A percentile compares a stretch with the other conserved stretches of the same genome.
Conservation (phyloP, 73 alveolate genomes). For the Paramecium sonneborni region DNA sequence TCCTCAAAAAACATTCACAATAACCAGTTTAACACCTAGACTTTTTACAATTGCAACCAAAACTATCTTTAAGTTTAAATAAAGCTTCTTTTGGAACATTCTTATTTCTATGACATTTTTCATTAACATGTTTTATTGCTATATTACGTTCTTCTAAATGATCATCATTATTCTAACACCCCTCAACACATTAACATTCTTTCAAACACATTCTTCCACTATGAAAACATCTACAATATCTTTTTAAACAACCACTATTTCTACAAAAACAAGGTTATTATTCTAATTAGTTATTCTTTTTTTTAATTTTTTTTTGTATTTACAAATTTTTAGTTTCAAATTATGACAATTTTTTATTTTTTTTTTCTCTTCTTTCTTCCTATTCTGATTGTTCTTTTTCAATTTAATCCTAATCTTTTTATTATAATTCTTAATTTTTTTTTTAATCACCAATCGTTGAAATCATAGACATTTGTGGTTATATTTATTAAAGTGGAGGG, state of each 20-base stretch:
- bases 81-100: slow-evolving; percentile 29
- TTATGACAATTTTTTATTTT: neutral
- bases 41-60: slow-evolving; percentile 50
- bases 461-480: neutral
- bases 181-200: neutral
- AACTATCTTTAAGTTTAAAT: neutral
- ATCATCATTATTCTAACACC: slow-evolving; percentile 17
- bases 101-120: slow-evolving; percentile 49
- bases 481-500: neutral
- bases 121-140: slow-evolving; percentile 15
- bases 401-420: neutral
- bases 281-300: neutral
- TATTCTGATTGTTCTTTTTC: neutral
- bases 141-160: neutral
- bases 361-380: neutral
- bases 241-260: slow-evolving; percentile 37
- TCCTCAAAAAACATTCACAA: slow-evolving; percentile 40
- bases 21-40: neutral
- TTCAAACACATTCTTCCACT: slow-evolving; percentile 37
- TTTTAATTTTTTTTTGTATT: neutral
- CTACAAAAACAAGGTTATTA: slow-evolving; percentile 40
- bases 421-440: neutral
- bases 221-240: slow-evolving; percentile 61
- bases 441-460: neutral
- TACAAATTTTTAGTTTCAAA: neutral